phyloP scores from a whole-genome alignment of 2,329 filamentous ascomycete species.

The Fusarium secorum region DNA sequence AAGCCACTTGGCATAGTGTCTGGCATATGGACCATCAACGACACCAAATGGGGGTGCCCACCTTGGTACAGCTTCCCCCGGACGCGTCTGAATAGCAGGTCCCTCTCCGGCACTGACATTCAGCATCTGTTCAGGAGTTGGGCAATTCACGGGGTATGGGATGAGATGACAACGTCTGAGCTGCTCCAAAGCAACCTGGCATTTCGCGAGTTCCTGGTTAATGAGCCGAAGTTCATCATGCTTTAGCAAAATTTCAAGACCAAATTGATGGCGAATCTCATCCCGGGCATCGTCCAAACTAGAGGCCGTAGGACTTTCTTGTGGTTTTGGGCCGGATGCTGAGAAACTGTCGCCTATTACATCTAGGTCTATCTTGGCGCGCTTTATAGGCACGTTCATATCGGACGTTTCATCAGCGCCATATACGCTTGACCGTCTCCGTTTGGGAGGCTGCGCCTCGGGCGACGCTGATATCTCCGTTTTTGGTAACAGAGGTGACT shows the following conservation, averaged over 20 bases:
- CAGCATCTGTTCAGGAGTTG: slow-evolving; percentile 71
- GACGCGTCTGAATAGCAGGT: slow-evolving; percentile 67
- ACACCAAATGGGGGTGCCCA: slow-evolving; percentile 92
- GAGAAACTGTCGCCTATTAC: slow-evolving; percentile 34
- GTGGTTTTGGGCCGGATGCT: slow-evolving; percentile 30
- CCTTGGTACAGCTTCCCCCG: slow-evolving; percentile 71
- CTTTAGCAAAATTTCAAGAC: slow-evolving; percentile 90
- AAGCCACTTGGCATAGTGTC: slow-evolving; percentile 96
- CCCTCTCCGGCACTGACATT: slow-evolving; percentile 79
- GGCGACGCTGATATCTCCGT: slow-evolving; percentile 38
- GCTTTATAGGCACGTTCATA: slow-evolving; percentile 50
- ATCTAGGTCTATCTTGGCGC: slow-evolving; percentile 49
- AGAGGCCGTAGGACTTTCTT: slow-evolving; percentile 31
- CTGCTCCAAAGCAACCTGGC: slow-evolving; percentile 91
- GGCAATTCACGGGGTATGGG: slow-evolving; percentile 79
- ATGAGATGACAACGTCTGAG: slow-evolving; percentile 91
- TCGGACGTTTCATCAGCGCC: slow-evolving; percentile 41
- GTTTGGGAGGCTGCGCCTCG: slow-evolving; percentile 49
- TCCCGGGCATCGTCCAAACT: slow-evolving; percentile 68
- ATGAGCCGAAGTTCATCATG: slow-evolving; percentile 94
- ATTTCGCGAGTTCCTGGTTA: slow-evolving; percentile 95
- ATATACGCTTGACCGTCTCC: slow-evolving; percentile 50
- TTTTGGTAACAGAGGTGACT: slow-evolving; percentile 45
- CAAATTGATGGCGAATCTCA: slow-evolving; percentile 84
- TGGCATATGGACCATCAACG: slow-evolving; percentile 88